Evolutionary conservation across 306 rosid species (phyloP), one percentile per base, ranked within the genome.

Genomic region (Rosa lucieae): DNA sequence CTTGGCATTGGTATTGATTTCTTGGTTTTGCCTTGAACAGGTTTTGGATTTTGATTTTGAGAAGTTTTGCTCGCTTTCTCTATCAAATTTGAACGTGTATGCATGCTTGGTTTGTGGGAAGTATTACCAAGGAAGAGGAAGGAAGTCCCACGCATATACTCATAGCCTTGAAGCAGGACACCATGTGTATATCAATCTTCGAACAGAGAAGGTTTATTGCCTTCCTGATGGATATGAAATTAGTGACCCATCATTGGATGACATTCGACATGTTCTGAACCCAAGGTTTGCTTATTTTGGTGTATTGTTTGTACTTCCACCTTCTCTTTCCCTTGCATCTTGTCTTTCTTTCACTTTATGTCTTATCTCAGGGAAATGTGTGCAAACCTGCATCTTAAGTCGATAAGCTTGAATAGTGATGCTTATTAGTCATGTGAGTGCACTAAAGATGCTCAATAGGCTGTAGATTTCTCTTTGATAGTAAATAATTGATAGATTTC

Each of bases 1-100:
- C 8, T 52, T 47, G 58, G n/a, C 75, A 23, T 70, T 65, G 68
- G 11, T 68, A 44, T 21, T 67, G 51, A 52, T 69, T 61, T 29
- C 61, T 67, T 58, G 15, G 49, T 12, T 72, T 58, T 52, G 26
- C 67, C 13, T 56, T 73, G 23, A 76, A 74, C 90, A 95, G 97
- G 99, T 95, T 85, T 90, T 95, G 90, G 99, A 95, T 89, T 95
- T 95, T 67, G 98, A 95, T 87, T 95, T 95, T 62, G 99, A 95
- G 85, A 95, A 79, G 89, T 95, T 95, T 77, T 95, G 99, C 80
- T 93, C 97, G 6, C 96, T 95, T 61, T 95, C 98, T 49, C 74
- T 95, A 52, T 93, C 98, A 2, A 93, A 93, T 85, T 87, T 95
- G 83, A 95, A 95, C 70, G 99, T 95, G 61, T 95, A 93, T 85